Conservation (phyloP, 495 filamentous ascomycete species). For the Penicillium canariense region DNA sequence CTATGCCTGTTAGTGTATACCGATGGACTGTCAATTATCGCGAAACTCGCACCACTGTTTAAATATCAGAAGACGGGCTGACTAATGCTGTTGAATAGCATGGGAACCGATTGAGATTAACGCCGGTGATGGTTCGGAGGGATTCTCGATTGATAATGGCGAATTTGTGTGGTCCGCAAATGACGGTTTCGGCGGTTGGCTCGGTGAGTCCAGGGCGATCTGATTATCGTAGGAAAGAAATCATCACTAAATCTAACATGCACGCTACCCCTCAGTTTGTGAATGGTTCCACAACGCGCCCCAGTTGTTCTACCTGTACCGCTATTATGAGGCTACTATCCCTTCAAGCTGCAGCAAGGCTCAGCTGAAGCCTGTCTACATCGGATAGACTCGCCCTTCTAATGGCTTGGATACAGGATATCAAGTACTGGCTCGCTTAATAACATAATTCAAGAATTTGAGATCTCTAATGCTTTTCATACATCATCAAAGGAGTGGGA, state of each 20-base stretch:
- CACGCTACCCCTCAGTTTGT: conserved; percentile 36
- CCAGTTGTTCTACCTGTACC: conserved; percentile 51
- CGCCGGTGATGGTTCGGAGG: conserved; percentile 30
- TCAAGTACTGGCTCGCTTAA: background rate
- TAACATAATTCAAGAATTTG: background rate
- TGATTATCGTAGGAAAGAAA: background rate
- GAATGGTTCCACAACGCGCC: conserved; percentile 55
- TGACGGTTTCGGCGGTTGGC: conserved; percentile 50
- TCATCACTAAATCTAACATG: background rate
- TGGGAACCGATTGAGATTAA: conserved; percentile 47
- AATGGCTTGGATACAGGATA: background rate
- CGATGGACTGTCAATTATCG: background rate
- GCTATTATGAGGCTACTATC: conserved; percentile 26
- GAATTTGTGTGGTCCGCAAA: conserved; percentile 38
- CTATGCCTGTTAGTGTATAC: conserved; percentile 23
- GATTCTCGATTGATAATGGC: conserved; percentile 39
- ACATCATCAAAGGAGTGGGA: conserved; percentile 12
- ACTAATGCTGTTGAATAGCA: conserved; percentile 18
- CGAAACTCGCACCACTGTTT: background rate
- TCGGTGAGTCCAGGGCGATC: conserved; percentile 38
- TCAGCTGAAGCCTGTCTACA: conserved; percentile 30
- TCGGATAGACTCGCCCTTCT: conserved; percentile 8
- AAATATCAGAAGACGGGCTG: background rate
- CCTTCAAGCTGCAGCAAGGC: conserved; percentile 48
- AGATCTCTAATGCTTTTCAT: conserved; percentile 8